Evolutionary conservation across 805 yeast genomes (phyloP).

Genomic region (Priceomyces fermenticarens): DNA sequence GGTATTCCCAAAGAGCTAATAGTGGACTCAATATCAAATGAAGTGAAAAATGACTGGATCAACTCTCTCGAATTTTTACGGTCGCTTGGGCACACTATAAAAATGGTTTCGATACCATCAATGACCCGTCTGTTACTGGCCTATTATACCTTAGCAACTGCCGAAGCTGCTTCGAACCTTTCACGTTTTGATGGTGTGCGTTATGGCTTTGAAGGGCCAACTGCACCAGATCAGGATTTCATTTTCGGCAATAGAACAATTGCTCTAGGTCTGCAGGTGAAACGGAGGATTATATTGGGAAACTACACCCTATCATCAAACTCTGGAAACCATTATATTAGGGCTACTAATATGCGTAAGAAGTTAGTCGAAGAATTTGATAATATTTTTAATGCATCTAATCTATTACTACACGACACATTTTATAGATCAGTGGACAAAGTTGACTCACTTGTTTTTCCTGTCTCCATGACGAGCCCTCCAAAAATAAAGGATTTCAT

Average conservation of each 20-base stretch:
- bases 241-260: constrained; percentile 50
- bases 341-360: constrained; percentile 68
- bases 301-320: constrained; percentile 80
- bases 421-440: constrained; percentile 23
- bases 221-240: constrained; percentile 8
- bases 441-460: constrained; percentile 67
- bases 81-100: constrained; percentile 49
- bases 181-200: constrained; percentile 89
- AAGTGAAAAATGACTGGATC: constrained; percentile 47
- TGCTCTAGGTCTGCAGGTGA: constrained; percentile 81
- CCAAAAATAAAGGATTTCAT: constrained; percentile 49
- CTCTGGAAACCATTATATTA: constrained; percentile 68
- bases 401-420: constrained; percentile 24
- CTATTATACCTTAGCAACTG: constrained; percentile 84
- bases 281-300: constrained; percentile 79
- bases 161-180: constrained; percentile 92
- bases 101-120: constrained; percentile 68
- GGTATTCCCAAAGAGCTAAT: constrained; percentile 76
- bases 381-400: constrained; percentile 50
- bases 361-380: constrained; percentile 65
- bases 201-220: constrained; percentile 51
- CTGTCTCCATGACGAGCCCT: constrained; percentile 63
- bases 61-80: constrained; percentile 43
- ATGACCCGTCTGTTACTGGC: constrained; percentile 67
- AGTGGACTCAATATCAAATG: constrained; percentile 50